A percentile compares a stretch with the other conserved stretches of the same genome.
Evolutionary conservation across 805 yeast species (phyloP).

Genomic region (Metschnikowia dekortorum): DNA sequence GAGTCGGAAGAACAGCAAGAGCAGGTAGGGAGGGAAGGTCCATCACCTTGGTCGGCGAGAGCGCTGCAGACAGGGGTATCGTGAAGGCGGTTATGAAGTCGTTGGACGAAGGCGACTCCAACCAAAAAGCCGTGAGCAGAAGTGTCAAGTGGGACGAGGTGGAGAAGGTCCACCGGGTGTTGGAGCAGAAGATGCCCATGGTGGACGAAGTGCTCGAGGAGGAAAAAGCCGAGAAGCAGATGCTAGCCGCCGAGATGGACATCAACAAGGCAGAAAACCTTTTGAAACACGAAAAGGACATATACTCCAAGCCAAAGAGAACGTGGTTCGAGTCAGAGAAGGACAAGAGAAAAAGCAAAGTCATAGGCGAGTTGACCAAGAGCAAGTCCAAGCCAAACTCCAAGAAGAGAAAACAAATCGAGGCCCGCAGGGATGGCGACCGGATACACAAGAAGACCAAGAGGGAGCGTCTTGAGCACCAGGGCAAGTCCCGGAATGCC

Average conservation of each 20-base stretch:
- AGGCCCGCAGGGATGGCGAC: slow-evolving; percentile 49
- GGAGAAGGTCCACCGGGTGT: slow-evolving; percentile 57
- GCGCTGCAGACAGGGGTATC: slow-evolving; percentile 77
- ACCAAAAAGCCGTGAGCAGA: slow-evolving; percentile 71
- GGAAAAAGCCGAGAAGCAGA: slow-evolving; percentile 84
- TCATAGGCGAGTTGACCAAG: slow-evolving; percentile 38
- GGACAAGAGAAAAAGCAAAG: slow-evolving; percentile 44
- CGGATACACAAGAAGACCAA: slow-evolving; percentile 80
- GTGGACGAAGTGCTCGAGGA: slow-evolving; percentile 79
- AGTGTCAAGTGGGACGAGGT: slow-evolving; percentile 87
- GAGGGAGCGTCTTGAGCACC: slow-evolving; percentile 48
- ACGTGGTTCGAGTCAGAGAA: slow-evolving; percentile 86
- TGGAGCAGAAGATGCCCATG: slow-evolving; percentile 55
- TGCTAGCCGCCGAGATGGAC: slow-evolving; percentile 87
- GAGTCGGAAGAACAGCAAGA: slow-evolving; percentile 99
- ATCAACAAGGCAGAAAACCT: slow-evolving; percentile 80
- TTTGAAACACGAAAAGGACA: slow-evolving; percentile 75
- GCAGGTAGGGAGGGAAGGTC: slow-evolving; percentile 96
- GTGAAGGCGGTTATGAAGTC: slow-evolving; percentile 87
- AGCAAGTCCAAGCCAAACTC: slow-evolving; percentile 56
- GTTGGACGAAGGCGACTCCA: slow-evolving; percentile 36
- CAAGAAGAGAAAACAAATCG: slow-evolving; percentile 68
- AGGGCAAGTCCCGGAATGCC: slow-evolving; percentile 16
- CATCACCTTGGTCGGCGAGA: slow-evolving; percentile 90
- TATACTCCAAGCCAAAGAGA: slow-evolving; percentile 84